phyloP scores from a whole-genome alignment of 1,284 basidiomycete species.

The Peniophora sp. region DNA sequence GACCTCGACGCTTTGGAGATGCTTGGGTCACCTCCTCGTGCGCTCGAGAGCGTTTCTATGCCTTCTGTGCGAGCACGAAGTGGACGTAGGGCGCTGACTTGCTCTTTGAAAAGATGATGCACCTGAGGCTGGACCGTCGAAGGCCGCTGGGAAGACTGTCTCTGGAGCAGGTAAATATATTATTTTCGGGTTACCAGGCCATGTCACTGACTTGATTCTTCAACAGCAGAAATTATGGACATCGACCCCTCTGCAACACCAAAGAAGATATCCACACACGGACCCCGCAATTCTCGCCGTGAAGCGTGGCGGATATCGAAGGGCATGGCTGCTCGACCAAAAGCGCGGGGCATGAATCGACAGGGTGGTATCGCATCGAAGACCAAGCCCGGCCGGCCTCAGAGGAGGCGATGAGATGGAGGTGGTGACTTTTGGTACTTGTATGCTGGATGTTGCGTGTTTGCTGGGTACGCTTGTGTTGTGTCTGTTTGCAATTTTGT shows the following conservation, averaged over 20 bases:
- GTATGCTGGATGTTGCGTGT: background rate
- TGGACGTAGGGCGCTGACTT: background rate
- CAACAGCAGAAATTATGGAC: constrained; percentile 43
- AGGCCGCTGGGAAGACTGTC: background rate
- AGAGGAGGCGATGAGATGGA: constrained; percentile 50
- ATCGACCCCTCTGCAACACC: constrained; percentile 30
- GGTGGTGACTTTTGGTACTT: too few species aligned
- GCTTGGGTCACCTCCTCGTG: constrained; percentile 3
- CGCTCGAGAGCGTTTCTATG: background rate
- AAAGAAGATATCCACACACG: constrained; percentile 62
- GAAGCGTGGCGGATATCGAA: constrained; percentile 73
- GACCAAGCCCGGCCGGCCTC: constrained; percentile 59
- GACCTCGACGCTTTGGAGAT: constrained; percentile 37
- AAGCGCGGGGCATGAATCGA: constrained; percentile 50
- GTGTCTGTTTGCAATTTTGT: background rate
- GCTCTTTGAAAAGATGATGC: background rate
- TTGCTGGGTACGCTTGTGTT: background rate
- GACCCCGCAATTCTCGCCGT: constrained; percentile 58
- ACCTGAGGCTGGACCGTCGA: background rate
- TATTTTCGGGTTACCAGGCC: background rate
- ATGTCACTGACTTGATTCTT: constrained; percentile 2
- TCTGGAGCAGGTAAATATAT: background rate
- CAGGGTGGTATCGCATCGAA: constrained; percentile 54
- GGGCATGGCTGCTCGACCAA: constrained; percentile 47
- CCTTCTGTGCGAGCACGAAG: background rate